phyloP scores from a whole-genome alignment of 2,329 filamentous ascomycete genomes.

The Fusarium chuoi region DNA sequence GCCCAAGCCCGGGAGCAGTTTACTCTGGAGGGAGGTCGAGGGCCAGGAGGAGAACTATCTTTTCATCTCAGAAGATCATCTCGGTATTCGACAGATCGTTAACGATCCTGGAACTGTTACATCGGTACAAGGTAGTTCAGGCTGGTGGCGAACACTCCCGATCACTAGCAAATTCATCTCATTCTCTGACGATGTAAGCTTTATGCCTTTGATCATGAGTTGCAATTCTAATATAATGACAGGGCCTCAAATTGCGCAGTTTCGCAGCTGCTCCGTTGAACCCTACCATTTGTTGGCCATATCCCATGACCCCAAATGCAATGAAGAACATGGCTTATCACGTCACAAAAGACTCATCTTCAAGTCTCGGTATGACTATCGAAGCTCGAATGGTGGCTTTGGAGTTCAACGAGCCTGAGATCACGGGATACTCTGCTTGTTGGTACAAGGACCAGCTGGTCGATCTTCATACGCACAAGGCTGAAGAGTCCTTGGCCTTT shows the following conservation, averaged over 20 bases:
- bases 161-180: not conserved
- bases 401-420: constrained; percentile 12
- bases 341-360: not conserved
- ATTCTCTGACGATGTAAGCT: constrained; percentile 20
- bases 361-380: not conserved
- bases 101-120: not conserved
- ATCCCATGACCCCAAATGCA: constrained; percentile 1
- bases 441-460: constrained; percentile 8
- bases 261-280: not conserved
- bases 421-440: constrained; percentile 19
- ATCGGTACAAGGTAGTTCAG: not conserved
- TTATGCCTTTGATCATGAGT: accelerated
- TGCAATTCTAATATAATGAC: not conserved
- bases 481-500: constrained; percentile 6
- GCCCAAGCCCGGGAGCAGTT: not conserved
- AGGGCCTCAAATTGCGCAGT: constrained; percentile 27
- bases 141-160: constrained; percentile 28
- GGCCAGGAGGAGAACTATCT: not conserved
- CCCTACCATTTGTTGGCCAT: constrained; percentile 7
- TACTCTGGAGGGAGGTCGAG: not conserved
- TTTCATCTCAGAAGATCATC: constrained; percentile 25
- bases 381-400: constrained; percentile 15
- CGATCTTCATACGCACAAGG: constrained; percentile 6
- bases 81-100: constrained; percentile 21
- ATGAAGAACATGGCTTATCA: constrained; percentile 7